Evolutionary conservation across 192 early-diverging fungal species (phyloP), one percentile per base, ranked within the genome.

Genomic region (Coemansia sp.): DNA sequence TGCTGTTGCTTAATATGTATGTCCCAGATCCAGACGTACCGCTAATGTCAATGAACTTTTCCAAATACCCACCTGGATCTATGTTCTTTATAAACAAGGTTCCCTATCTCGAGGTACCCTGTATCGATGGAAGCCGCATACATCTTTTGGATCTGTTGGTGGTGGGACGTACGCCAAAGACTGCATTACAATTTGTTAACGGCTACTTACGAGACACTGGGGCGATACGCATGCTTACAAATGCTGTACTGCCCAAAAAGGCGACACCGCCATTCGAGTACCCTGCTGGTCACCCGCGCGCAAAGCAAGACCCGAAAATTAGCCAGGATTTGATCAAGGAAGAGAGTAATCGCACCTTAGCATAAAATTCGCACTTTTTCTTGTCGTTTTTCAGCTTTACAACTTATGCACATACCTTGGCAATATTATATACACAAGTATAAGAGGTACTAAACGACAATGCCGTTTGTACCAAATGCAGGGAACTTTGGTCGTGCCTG

Each of bases 211-310:
- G 21, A 31, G 52, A 23, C 2, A 55, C n/a, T 51, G 68, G 71
- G 42, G 25, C 33, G 17, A 25, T 39, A 24, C 64, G 72, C 9
- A 56, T 80, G 65, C 57, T 74, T 19, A 64, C 64, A 6, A 23
- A 59, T 20, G 64, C 71, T 3, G 57, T 67, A 4, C 32, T 64
- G n/a, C 42, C 46, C 14, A 59, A 60, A 30, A 55, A 66, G 17
- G 59, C 61, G n/a, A 64, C 68, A 27, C 77, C 72, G n/a, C 19
- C n/a, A 14, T 80, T 80, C 61, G 68, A 27, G 22, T 80, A 80
- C 29, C 72, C 77, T 19, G 61, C 68, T 0, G 68, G 61, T 5
- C 63, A 64, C 25, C 46, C 24, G 33, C 33, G 1, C 5, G 33
- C 33, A 36, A 36, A 36, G 6, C 2, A 36, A 36, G 33, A 36